A percentile compares a stretch with the other conserved stretches of the same genome.
phyloP scores from a whole-genome alignment of 495 filamentous ascomycete genomes.

The Aspergillus baeticus region DNA sequence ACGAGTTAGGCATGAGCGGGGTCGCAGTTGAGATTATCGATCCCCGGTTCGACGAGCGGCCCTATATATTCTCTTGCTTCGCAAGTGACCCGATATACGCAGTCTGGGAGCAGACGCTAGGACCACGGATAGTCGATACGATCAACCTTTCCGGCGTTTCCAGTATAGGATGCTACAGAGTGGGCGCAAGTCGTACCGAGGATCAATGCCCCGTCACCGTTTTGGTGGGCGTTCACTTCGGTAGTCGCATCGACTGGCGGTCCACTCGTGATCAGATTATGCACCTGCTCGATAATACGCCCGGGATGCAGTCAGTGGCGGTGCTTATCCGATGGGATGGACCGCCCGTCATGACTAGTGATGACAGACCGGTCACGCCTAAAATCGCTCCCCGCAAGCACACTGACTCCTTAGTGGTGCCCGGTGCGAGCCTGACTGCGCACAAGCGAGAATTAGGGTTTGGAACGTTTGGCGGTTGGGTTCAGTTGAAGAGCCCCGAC shows the following conservation, averaged over 20 bases:
- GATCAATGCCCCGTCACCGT: not conserved
- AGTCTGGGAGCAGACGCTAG: not conserved
- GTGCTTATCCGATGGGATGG: no score
- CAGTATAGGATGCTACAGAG: not conserved
- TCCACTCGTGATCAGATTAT: no score
- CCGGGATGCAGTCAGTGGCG: no score
- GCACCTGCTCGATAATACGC: no score
- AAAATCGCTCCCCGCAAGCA: no score
- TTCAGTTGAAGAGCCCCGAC: no score
- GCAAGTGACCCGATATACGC: not conserved
- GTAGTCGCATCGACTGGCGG: not conserved
- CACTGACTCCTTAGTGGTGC: no score
- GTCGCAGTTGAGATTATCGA: conserved; percentile 9
- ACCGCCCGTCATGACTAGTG: no score
- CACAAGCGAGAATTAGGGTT: no score
- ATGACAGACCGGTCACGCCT: no score
- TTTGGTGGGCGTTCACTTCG: not conserved
- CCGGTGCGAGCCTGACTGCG: no score
- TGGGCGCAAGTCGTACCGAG: not conserved
- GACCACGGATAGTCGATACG: not conserved
- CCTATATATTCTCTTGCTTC: not conserved
- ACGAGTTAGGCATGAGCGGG: not conserved
- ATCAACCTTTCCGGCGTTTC: not conserved
- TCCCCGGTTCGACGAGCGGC: not conserved
- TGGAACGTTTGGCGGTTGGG: no score